Evolutionary conservation across 2,329 filamentous ascomycete species (phyloP), one percentile per base, ranked within the genome.

Genomic region (Cytospora mali): DNA sequence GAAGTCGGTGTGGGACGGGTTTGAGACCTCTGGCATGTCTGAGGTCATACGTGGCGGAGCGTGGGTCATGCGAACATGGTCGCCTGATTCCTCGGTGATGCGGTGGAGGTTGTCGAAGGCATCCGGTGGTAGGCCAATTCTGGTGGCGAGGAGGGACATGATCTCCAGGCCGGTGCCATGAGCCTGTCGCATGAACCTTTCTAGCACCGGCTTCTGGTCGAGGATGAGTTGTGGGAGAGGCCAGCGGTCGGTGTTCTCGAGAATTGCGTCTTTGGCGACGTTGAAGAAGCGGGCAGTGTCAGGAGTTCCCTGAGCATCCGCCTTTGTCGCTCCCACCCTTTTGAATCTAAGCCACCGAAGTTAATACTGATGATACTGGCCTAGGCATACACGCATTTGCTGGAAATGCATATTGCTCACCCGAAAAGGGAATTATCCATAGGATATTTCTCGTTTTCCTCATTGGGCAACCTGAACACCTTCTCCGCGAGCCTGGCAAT

Each of bases 1-100:
- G 33, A 75, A 75, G 66, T 78, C 76, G 0, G 75, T 77, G 55
- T 78, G 76, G 29, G 71, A 66, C 0, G 57, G 48, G 5, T 64
- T 66, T 58, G 64, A 61, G 58, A 66, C 63, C 60, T 66, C 66
- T 5, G 63, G 64, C 11, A 52, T 49, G 23, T 66, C 61, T 25
- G 55, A 54, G 23, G 58, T 51, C 27, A 10, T 52, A 21, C 66
- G 50, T 6, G 66, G 63, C 23, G 64, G 66, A 4, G 60, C 66
- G 31, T 60, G 56, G 2, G 64, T 64, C 59, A 67, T 33, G 28
- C 66, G 66, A 21, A 67, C 64, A 54, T 67, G 66, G 59, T 67
- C 66, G 55, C 66, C 66, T 3, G 66, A 66, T 39, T 58, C 60
- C 31, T 64, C 55, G 1, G 46, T 27, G 42, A 66, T 55, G 21